A percentile compares a stretch with the other conserved stretches of the same genome.
Evolutionary conservation across 179 eudicot species (phyloP).

Genomic region (Corrigiola litoralis): DNA sequence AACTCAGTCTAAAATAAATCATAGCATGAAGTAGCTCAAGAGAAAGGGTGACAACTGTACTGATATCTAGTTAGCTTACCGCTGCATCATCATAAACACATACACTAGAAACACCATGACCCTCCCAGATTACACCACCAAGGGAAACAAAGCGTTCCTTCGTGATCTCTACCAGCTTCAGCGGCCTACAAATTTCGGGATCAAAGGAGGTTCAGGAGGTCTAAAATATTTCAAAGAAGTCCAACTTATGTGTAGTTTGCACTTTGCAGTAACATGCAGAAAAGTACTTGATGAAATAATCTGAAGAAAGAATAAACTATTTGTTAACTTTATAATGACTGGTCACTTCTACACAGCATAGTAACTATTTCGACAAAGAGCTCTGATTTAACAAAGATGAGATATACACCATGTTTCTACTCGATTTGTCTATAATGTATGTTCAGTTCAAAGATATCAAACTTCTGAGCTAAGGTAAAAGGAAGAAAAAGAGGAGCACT

Average conservation of each 20-base stretch:
- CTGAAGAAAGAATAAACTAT: too few relatives aligned
- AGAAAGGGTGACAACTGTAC: background rate
- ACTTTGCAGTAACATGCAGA: too few relatives aligned
- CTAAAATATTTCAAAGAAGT: background rate
- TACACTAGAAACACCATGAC: conserved; percentile 64
- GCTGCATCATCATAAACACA: conserved; percentile 69
- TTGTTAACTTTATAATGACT: too few relatives aligned
- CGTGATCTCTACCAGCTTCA: conserved; percentile 66
- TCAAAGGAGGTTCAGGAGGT: background rate
- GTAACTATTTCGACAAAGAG: too few relatives aligned
- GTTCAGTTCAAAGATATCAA: too few relatives aligned
- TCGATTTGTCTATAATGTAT: too few relatives aligned
- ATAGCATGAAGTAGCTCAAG: background rate
- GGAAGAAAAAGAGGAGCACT: background rate
- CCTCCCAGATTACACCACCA: conserved; percentile 81
- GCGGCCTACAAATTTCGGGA: conserved; percentile 54
- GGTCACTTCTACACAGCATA: too few relatives aligned
- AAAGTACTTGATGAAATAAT: too few relatives aligned
- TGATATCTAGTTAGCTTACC: conserved; percentile 41
- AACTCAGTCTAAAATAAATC: background rate
- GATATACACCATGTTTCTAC: too few relatives aligned
- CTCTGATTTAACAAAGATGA: too few relatives aligned
- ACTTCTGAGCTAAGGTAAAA: too few relatives aligned
- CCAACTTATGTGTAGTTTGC: too few relatives aligned
- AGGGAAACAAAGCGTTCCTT: conserved; percentile 63